These are phyloP conservation scores for Scheffersomyces lignosus DNA, from an alignment of 805 yeast genomes.

Conservation along the genomic window DNA sequence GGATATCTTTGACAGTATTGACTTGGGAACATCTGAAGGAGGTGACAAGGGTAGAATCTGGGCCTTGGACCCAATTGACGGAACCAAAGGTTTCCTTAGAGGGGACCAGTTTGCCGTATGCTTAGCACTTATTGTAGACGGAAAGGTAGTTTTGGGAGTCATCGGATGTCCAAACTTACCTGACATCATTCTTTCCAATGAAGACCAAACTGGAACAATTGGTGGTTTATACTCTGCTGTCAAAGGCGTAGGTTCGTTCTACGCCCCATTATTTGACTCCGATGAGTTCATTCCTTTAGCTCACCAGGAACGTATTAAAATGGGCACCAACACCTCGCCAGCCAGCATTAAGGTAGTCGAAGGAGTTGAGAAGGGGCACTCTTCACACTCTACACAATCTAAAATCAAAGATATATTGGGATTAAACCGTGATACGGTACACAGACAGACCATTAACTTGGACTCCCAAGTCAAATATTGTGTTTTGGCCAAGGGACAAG, in stretches of 20 bases:
- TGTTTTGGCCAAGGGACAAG: conserved; percentile 84
- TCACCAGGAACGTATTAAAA: conserved; percentile 42
- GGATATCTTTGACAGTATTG: conserved; percentile 65
- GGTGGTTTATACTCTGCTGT: conserved; percentile 82
- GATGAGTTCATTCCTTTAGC: conserved; percentile 34
- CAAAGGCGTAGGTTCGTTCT: conserved; percentile 65
- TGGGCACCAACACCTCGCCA: conserved; percentile 50
- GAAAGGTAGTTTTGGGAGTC: conserved; percentile 83
- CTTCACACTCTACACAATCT: conserved; percentile 84
- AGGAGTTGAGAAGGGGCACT: conserved; percentile 94
- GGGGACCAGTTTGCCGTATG: conserved; percentile 98
- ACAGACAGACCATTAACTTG: conserved; percentile 66
- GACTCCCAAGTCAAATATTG: conserved; percentile 98
- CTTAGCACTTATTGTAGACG: conserved; percentile 83
- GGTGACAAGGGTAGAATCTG: conserved; percentile 82
- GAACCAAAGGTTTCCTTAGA: conserved; percentile 92
- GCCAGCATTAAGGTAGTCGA: conserved; percentile 71
- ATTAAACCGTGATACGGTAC: conserved; percentile 49
- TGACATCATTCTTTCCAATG: conserved; percentile 42
- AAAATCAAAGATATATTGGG: conserved; percentile 64
- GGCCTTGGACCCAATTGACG: conserved; percentile 98
- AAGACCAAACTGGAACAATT: conserved; percentile 31
- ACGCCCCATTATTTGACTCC: conserved; percentile 39
- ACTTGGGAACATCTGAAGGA: conserved; percentile 77
- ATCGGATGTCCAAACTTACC: conserved; percentile 95